Evolutionary conservation across 2,329 filamentous ascomycete genomes (phyloP).

Genomic region (Paradendryphiella salina): DNA sequence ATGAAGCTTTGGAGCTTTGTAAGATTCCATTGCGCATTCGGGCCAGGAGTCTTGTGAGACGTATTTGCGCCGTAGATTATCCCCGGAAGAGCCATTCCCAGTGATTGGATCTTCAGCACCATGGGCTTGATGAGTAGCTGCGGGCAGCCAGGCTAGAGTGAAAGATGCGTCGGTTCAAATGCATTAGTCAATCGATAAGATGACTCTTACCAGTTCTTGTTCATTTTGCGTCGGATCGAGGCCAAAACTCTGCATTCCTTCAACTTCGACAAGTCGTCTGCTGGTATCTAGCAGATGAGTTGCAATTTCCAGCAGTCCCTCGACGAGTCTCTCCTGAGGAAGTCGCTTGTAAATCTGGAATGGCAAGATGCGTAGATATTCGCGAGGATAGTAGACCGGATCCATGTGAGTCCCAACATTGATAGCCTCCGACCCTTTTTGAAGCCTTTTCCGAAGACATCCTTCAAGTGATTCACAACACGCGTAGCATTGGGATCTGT

Average conservation of each 20-base stretch:
- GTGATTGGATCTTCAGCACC: background rate
- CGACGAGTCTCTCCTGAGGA: conserved; percentile 20
- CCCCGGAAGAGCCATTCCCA: background rate
- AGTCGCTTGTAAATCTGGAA: conserved; percentile 23
- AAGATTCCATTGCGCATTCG: background rate
- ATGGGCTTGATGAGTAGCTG: background rate
- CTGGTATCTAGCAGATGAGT: conserved; percentile 8
- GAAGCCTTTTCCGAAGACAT: conserved; percentile 1
- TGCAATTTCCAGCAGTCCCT: conserved; percentile 21
- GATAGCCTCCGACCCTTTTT: conserved; percentile 1
- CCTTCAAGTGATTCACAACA: background rate
- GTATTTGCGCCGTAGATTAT: background rate
- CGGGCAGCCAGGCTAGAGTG: background rate
- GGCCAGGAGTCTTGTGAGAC: background rate
- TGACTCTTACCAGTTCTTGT: background rate
- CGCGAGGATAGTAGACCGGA: conserved; percentile 10
- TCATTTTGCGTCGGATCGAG: background rate
- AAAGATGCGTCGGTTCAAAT: background rate
- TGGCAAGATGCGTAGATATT: conserved; percentile 21
- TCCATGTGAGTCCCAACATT: conserved; percentile 13
- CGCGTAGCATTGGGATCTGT: background rate
- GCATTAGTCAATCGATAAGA: background rate
- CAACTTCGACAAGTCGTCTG: conserved; percentile 21
- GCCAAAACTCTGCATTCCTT: conserved; percentile 23
- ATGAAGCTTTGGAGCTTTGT: background rate